Evolutionary conservation across 1,284 basidiomycete genomes (phyloP).

Genomic region (Kwoniella shivajii): DNA sequence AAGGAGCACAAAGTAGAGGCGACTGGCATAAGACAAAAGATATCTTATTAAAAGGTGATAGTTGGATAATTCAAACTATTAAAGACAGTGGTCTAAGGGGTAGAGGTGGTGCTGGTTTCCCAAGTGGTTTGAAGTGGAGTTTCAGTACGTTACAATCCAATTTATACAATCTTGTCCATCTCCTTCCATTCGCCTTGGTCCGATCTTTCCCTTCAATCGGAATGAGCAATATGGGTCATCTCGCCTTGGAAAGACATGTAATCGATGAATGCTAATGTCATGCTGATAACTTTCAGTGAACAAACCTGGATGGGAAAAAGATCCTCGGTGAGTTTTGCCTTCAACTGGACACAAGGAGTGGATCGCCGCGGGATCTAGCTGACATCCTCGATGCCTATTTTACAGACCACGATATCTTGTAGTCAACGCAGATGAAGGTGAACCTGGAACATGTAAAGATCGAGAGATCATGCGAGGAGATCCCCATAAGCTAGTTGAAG

Average conservation of each 20-base stretch:
- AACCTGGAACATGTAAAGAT: constrained; percentile 97
- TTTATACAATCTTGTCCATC: neutral
- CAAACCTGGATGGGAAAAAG: constrained; percentile 97
- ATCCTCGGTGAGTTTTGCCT: constrained; percentile 65
- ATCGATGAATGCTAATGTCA: neutral
- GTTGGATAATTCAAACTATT: constrained; percentile 95
- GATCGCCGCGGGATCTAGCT: neutral
- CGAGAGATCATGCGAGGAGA: constrained; percentile 97
- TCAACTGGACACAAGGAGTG: neutral
- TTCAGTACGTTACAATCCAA: constrained; percentile 66
- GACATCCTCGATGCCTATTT: neutral
- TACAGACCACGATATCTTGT: constrained; percentile 88
- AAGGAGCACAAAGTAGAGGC: constrained; percentile 85
- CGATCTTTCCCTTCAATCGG: too few relatives aligned
- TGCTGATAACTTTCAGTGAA: constrained; percentile 59
- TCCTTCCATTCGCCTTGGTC: too few relatives aligned
- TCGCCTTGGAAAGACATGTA: neutral
- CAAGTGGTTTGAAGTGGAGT: constrained; percentile 95
- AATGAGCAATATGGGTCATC: too few relatives aligned
- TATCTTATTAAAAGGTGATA: constrained; percentile 89
- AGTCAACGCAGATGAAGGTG: constrained; percentile 97
- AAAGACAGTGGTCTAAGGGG: constrained; percentile 96
- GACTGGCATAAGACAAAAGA: constrained; percentile 99
- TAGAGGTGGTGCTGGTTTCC: constrained; percentile 96
- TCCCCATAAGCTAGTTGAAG: constrained; percentile 97